phyloP scores from a whole-genome alignment of 768 basidiomycete genomes.

The Boletus subcaerulescens region DNA sequence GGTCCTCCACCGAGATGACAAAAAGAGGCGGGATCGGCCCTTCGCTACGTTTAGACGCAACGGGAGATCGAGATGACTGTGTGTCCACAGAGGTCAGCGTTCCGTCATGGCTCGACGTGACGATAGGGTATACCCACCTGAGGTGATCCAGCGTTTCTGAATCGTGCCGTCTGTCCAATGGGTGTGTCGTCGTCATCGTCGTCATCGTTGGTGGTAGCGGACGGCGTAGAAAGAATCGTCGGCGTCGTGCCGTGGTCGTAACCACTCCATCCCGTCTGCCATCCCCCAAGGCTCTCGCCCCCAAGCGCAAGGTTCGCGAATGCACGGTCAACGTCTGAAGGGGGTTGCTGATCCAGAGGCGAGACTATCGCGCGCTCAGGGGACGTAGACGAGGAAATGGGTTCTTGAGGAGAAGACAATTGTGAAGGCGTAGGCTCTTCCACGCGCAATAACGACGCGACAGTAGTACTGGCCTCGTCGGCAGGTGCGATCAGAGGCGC shows the following conservation, averaged over 20 bases:
- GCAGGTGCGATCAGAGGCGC: slow-evolving; percentile 36
- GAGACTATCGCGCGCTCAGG: slow-evolving; percentile 29
- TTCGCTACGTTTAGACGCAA: slow-evolving; percentile 27
- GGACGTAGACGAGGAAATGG: slow-evolving; percentile 15
- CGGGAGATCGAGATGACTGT: slow-evolving; percentile 17
- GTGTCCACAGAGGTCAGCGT: neutral
- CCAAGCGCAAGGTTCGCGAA: slow-evolving; percentile 47
- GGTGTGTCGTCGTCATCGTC: slow-evolving; percentile 73
- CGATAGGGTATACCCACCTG: slow-evolving; percentile 8
- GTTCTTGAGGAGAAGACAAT: slow-evolving; percentile 8
- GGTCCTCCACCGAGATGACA: slow-evolving; percentile 90
- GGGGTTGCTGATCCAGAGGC: slow-evolving; percentile 28
- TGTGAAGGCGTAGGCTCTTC: slow-evolving; percentile 13
- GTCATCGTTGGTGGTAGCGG: slow-evolving; percentile 31
- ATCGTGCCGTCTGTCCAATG: slow-evolving; percentile 46
- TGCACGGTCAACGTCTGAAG: slow-evolving; percentile 26
- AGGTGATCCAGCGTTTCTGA: slow-evolving; percentile 29
- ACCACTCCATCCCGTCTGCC: slow-evolving; percentile 50
- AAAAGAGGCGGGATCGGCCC: slow-evolving; percentile 68
- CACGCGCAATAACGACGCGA: slow-evolving; percentile 15
- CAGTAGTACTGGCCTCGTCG: slow-evolving; percentile 22
- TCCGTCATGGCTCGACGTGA: neutral
- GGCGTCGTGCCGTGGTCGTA: slow-evolving; percentile 25
- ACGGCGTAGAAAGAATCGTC: slow-evolving; percentile 22
- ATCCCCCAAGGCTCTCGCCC: slow-evolving; percentile 46